Evolutionary conservation across 768 basidiomycete species (phyloP), one percentile per base, ranked within the genome.

Genomic region (Tulasnella sp.): DNA sequence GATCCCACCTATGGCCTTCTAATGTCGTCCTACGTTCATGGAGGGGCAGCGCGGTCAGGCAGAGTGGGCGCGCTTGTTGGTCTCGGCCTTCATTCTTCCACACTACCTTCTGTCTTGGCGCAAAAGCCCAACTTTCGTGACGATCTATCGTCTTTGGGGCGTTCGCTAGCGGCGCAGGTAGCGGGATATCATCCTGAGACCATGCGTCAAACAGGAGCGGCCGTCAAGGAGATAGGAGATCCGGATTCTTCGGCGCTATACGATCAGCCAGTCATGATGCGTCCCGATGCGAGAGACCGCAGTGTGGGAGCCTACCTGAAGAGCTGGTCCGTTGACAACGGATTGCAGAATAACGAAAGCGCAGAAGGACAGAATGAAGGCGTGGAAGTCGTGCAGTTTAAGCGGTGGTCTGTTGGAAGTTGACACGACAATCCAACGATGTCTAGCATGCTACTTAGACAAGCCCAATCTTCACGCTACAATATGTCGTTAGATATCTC

Each of bases 21-120:
- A 66, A 48, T 82, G 69, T 62, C 73, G n/a, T 69, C 73, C 4
- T 87, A 87, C 69, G 70, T 77, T 21, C 88, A 90, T 64, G 83
- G 84, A 25, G 71, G 78, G 15, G 71, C 71, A 24, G 59, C 72
- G 65, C 34, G 34, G 15, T 38, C 34, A 15, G 34, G 34, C 34
- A 5, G 34, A 38, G 34, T 38, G 34, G 34, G 34, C 34, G 34
- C 34, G 7, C 34, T 38, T 38, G 7, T 38, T 5, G 34, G 34
- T 38, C 34, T 38, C 34, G 34, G 34, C 34, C 7, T 38, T 15
- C 34, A 38, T 15, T 38, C 34, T 5, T 38, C 34, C 34, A 38
- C 34, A 15, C 34, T 38, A 15, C 7, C 34, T 38, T 38, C 34
- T 38, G 34, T 38, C 7, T 38, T 38, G 34, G 34, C 34, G 7